Base-by-base conservation (phyloP, 1,284 basidiomycete species). In the Ustilago cynodontis region DNA sequence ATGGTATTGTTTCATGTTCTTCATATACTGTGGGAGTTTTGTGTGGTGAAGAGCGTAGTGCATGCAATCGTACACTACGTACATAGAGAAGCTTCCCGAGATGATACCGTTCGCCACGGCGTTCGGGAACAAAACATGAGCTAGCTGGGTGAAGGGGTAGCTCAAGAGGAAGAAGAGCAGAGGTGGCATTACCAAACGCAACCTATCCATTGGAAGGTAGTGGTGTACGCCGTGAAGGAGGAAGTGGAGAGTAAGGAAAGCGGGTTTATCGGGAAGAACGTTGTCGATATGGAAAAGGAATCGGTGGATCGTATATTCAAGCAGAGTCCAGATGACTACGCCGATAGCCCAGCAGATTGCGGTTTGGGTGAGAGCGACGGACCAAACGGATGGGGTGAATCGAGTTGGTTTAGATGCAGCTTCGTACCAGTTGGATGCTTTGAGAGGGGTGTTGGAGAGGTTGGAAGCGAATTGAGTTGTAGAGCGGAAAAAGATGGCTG, bases 251-350 rank as follows among this genome's bases (percentile, higher is more conserved):
- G 91, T 91, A 81, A 99, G 88, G 86, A 92, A 93, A 68, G 89
- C 87, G 22, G 92, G 92, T 65, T 88, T 89, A 86, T 98, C 96
- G 7, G 96, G 97, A 16, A 99, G 89, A 80, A 90, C 86, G n/a
- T 91, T 88, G 86, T 99, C 97, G 79, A 99, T 88, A 87, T 99
- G 97, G 91, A 99, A 99, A 59, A 99, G 88, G 90, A 98, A 98
- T 33, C 96, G 92, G 87, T 99, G 97, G 83, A 99, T 87, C n/a
- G 88, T 87, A 86, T 99, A 99, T 87, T 99, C 97, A 86, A 99
- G 88, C 70, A 98, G 86, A 0, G 96, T 98, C 96, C 96, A 99
- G 78, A 97, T 89, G 58, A 98, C 49, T 86, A 94, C 93, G 11
- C 96, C 96, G 84, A 89, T 93, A 94, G 87, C 91, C 94, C 1